These are phyloP conservation scores for Tremellales sp. DNA, from an alignment of 1,284 basidiomycete genomes.

Conservation along the genomic window DNA sequence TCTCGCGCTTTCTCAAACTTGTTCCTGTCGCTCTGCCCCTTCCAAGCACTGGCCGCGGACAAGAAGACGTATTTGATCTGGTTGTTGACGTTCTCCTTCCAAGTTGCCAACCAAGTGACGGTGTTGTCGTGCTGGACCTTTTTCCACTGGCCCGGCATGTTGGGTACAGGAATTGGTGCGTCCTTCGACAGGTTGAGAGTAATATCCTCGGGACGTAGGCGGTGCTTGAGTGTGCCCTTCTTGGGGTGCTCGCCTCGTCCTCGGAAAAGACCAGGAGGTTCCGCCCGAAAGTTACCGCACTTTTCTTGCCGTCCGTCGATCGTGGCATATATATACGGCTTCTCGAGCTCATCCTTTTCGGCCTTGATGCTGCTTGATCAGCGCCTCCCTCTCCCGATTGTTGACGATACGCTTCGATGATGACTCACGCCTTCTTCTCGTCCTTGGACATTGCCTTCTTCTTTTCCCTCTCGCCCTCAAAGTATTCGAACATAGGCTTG, in stretches of 20 bases:
- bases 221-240: slow-evolving; percentile 91
- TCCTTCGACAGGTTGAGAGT: slow-evolving; percentile 84
- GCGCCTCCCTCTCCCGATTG: neutral
- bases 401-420: neutral
- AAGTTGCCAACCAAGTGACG: slow-evolving; percentile 95
- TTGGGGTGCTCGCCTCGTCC: slow-evolving; percentile 98
- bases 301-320: slow-evolving; percentile 97
- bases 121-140: slow-evolving; percentile 79
- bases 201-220: slow-evolving; percentile 88
- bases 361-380: slow-evolving; percentile 59
- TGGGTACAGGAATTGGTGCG: slow-evolving; percentile 70
- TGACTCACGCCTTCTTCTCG: slow-evolving; percentile 71
- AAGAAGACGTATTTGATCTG: slow-evolving; percentile 95
- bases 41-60: slow-evolving; percentile 86
- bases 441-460: slow-evolving; percentile 81
- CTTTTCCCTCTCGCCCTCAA: slow-evolving; percentile 85
- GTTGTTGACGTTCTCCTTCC: slow-evolving; percentile 92
- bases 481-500: slow-evolving; percentile 87
- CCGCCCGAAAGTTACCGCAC: slow-evolving; percentile 95
- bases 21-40: slow-evolving; percentile 90
- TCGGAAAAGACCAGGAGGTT: slow-evolving; percentile 95
- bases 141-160: slow-evolving; percentile 84
- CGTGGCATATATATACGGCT: slow-evolving; percentile 75
- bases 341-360: slow-evolving; percentile 76
- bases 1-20: slow-evolving; percentile 97